Evolutionary conservation across 306 rosid genomes (phyloP).

Genomic region (Fragaria iinumae): DNA sequence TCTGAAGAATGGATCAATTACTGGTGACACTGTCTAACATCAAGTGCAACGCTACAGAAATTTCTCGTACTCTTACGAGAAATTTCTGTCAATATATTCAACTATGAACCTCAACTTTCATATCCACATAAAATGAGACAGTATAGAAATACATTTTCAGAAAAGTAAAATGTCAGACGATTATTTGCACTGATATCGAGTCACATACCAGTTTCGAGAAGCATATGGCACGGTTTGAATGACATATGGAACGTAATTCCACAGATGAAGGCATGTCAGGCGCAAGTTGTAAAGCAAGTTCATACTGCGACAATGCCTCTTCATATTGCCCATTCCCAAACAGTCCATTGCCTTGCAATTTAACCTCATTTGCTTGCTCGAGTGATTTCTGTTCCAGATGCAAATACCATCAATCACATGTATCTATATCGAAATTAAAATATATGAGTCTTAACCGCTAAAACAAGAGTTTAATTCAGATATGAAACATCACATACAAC

Average conservation of each 20-base stretch:
- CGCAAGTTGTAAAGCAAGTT: conserved; percentile 58
- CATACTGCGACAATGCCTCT: conserved; percentile 71
- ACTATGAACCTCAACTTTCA: not conserved
- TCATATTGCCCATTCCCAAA: conserved; percentile 65
- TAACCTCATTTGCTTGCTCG: conserved; percentile 68
- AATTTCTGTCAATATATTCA: not conserved
- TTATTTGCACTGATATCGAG: not conserved
- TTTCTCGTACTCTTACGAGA: not conserved
- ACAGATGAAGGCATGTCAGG: conserved; percentile 66
- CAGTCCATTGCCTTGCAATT: conserved; percentile 70
- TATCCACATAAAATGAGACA: not conserved
- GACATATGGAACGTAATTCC: conserved; percentile 73
- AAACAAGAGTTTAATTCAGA: not conserved
- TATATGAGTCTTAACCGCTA: not conserved
- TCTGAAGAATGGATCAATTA: not conserved
- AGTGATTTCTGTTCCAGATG: conserved; percentile 55
- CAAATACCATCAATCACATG: not conserved
- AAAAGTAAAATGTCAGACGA: not conserved
- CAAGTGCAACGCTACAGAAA: not conserved
- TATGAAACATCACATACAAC: not conserved
- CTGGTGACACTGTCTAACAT: not conserved
- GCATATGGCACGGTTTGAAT: conserved; percentile 71
- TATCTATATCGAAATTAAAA: not conserved
- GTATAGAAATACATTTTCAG: not conserved
- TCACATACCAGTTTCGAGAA: conserved; percentile 65